A percentile compares a stretch with the other conserved stretches of the same genome.
Evolutionary conservation across 495 filamentous ascomycete genomes (phyloP).

Genomic region (Neurospora sublineolata): DNA sequence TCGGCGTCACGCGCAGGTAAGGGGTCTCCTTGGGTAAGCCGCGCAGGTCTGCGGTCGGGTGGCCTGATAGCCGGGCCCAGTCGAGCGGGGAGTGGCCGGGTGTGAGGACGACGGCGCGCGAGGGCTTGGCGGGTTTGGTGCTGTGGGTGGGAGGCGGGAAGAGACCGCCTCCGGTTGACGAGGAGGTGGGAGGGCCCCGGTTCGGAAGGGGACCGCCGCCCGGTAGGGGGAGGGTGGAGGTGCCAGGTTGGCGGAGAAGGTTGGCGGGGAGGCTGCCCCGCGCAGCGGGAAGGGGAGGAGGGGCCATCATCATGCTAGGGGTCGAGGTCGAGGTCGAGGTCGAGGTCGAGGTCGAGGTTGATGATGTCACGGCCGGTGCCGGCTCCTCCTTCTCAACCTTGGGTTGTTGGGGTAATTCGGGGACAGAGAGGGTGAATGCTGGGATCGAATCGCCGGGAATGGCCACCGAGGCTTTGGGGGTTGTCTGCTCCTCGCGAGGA

Average conservation of each 20-base stretch:
- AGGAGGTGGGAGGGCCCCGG: constrained; percentile 14
- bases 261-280: constrained; percentile 14
- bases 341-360: constrained; percentile 12
- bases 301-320: constrained; percentile 19
- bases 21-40: constrained; percentile 33
- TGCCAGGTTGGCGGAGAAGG: constrained; percentile 3
- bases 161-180: constrained; percentile 17
- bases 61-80: constrained; percentile 72
- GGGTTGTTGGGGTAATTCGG: constrained; percentile 10
- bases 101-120: constrained; percentile 53
- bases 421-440: constrained; percentile 28
- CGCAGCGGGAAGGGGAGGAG: constrained; percentile 16
- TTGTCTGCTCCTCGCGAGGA: constrained; percentile 24
- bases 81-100: constrained; percentile 90
- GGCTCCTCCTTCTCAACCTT: background rate
- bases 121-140: constrained; percentile 36
- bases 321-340: constrained; percentile 4
- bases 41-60: constrained; percentile 55
- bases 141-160: constrained; percentile 37
- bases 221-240: constrained; percentile 5
- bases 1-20: constrained; percentile 60
- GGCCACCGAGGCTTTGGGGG: constrained; percentile 26
- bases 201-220: constrained; percentile 21
- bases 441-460: constrained; percentile 17
- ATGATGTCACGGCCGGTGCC: constrained; percentile 9